A percentile compares a stretch with the other conserved stretches of the same genome.
These are phyloP conservation scores for Trichoderma gamsii DNA, from an alignment of 495 filamentous ascomycete species.

Conservation along the genomic window DNA sequence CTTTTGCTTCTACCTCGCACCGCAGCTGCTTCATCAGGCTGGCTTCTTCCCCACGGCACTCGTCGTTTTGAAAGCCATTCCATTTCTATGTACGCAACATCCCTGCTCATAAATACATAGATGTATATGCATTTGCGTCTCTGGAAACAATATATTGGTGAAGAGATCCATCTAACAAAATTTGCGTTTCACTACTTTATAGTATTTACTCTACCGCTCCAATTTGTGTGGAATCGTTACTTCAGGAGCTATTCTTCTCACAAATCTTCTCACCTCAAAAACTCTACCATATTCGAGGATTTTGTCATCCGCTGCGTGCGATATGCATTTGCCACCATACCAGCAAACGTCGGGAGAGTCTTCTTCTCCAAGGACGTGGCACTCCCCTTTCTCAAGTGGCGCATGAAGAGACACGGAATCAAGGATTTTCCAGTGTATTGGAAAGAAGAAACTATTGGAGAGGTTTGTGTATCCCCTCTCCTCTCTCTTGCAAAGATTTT, in stretches of 20 bases:
- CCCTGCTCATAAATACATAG: neutral
- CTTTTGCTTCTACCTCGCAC: conserved; percentile 55
- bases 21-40: conserved; percentile 55
- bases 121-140: neutral
- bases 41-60: conserved; percentile 44
- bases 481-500: neutral
- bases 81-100: conserved; percentile 54
- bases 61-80: conserved; percentile 50
- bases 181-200: neutral
- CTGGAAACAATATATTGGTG: neutral
- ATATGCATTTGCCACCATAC: conserved; percentile 67
- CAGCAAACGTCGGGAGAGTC: conserved; percentile 57
- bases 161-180: neutral
- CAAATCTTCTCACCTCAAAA: conserved; percentile 50
- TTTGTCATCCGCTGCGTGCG: conserved; percentile 66
- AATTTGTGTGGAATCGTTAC: conserved; percentile 53
- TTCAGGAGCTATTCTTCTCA: conserved; percentile 38
- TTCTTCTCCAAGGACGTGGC: conserved; percentile 70
- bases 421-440: conserved; percentile 53
- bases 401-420: conserved; percentile 65
- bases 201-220: conserved; percentile 53
- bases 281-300: conserved; percentile 64
- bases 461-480: conserved; percentile 23
- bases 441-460: conserved; percentile 46
- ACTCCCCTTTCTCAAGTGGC: conserved; percentile 64